Evolutionary conservation across 2,329 filamentous ascomycete species (phyloP).

Genomic region (Aspergillus terreus): DNA sequence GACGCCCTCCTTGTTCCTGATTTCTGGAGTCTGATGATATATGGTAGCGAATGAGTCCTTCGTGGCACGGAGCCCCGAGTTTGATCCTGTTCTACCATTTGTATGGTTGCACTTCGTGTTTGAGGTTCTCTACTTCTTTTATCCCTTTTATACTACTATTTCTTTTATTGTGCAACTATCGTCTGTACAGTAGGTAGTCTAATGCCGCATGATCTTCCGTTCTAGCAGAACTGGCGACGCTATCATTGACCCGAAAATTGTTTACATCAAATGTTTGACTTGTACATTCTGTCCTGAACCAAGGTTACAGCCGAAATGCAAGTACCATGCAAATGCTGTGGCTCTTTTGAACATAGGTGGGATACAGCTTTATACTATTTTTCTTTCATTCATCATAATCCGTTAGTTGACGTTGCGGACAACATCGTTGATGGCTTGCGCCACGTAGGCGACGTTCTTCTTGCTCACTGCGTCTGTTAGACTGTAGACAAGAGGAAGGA

Average conservation of each 20-base stretch:
- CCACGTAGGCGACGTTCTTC: constrained; percentile 39
- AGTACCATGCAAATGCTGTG: background rate
- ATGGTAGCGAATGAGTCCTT: constrained; percentile 1
- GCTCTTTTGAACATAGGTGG: background rate
- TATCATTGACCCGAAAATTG: background rate
- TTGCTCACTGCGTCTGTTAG: constrained; percentile 30
- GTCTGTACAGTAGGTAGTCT: constrained; percentile 16
- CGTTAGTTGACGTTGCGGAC: constrained; percentile 31
- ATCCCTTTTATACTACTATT: background rate
- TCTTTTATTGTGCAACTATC: constrained; percentile 6
- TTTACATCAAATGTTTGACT: no score
- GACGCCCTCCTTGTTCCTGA: background rate
- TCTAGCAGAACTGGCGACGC: background rate
- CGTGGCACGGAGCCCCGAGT: background rate
- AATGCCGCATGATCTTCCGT: constrained; percentile 2
- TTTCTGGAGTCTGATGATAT: constrained; percentile 1
- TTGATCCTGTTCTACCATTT: constrained; percentile 4
- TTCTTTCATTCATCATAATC: background rate
- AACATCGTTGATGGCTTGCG: constrained; percentile 35
- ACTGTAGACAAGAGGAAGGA: background rate
- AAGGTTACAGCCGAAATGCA: no score
- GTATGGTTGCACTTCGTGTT: constrained; percentile 10
- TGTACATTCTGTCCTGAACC: no score
- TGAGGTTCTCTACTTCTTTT: background rate
- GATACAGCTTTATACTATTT: background rate